These are phyloP conservation scores for Phyllosticta capitalensis DNA, from an alignment of 2,329 filamentous ascomycete species.

Conservation along the genomic window DNA sequence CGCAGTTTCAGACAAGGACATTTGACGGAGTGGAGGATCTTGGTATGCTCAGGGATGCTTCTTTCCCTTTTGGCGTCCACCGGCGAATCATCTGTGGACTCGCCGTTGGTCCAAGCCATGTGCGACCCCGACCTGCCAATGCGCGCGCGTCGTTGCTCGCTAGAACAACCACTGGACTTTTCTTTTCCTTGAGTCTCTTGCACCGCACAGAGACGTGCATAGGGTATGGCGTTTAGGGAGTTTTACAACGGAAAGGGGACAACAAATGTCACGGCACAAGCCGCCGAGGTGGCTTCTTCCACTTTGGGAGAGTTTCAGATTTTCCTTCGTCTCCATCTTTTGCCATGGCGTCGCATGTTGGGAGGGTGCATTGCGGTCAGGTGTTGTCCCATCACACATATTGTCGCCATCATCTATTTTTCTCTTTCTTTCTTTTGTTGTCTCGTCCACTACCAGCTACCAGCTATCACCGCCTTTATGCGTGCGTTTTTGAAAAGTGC, in stretches of 20 bases:
- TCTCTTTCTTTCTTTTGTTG: conserved; percentile 2
- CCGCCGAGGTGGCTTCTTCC: conserved; percentile 9
- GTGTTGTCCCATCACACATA: conserved; percentile 10
- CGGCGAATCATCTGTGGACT: neutral
- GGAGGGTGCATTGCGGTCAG: conserved; percentile 10
- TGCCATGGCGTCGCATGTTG: conserved; percentile 11
- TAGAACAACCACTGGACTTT: conserved; percentile 5
- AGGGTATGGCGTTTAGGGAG: conserved; percentile 11
- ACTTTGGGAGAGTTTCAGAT: neutral
- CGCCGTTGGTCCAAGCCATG: neutral
- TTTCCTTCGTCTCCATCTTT: conserved; percentile 1
- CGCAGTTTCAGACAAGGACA: neutral
- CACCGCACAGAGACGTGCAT: conserved; percentile 10
- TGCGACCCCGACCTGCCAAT: neutral
- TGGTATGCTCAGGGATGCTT: neutral
- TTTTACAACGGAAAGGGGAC: neutral
- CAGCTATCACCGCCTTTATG: neutral
- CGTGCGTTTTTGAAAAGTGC: neutral
- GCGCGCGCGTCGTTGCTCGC: neutral
- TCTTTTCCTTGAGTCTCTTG: conserved; percentile 11
- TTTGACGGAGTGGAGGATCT: neutral
- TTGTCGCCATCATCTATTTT: neutral
- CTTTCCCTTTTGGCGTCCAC: conserved; percentile 7
- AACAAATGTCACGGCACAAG: conserved; percentile 11
- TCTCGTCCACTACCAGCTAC: neutral